Evolutionary conservation across 1,284 basidiomycete genomes (phyloP).

Genomic region (Flammula alnicola): DNA sequence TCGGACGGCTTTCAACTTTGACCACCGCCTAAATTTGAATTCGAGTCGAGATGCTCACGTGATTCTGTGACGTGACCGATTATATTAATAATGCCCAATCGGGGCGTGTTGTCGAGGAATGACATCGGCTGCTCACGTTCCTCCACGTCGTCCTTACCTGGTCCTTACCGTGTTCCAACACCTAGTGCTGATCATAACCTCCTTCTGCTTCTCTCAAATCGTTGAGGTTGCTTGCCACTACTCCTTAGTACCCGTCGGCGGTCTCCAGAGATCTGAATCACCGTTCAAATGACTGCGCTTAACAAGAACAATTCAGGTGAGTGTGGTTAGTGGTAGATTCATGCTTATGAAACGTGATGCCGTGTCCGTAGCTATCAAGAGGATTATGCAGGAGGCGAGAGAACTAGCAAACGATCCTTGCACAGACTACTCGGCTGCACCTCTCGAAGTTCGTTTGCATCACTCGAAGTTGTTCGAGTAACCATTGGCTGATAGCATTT

Average conservation of each 20-base stretch:
- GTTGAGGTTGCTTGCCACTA: too few species aligned
- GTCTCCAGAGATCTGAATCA: background rate
- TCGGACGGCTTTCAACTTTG: background rate
- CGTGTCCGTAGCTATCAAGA: constrained; percentile 74
- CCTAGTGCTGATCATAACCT: background rate
- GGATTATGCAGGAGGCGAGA: constrained; percentile 94
- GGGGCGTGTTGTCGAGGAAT: constrained; percentile 3
- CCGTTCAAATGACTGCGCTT: constrained; percentile 44
- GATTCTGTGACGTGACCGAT: constrained; percentile 17
- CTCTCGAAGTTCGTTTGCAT: constrained; percentile 74
- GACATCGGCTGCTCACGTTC: constrained; percentile 19
- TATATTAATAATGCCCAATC: constrained; percentile 10
- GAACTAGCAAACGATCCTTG: constrained; percentile 85
- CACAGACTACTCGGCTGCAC: constrained; percentile 84
- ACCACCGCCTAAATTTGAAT: background rate
- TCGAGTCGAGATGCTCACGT: background rate
- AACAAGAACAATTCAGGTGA: constrained; percentile 88
- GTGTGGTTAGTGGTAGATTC: constrained; percentile 21
- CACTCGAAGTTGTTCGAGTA: constrained; percentile 4
- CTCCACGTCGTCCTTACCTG: constrained; percentile 34
- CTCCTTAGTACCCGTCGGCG: too few species aligned
- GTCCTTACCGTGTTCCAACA: constrained; percentile 6
- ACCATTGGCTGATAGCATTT: background rate
- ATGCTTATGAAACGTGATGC: constrained; percentile 5
- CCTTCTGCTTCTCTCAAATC: background rate